phyloP scores from a whole-genome alignment of 441 rosid genomes.

The Eutrema salsugineum region DNA sequence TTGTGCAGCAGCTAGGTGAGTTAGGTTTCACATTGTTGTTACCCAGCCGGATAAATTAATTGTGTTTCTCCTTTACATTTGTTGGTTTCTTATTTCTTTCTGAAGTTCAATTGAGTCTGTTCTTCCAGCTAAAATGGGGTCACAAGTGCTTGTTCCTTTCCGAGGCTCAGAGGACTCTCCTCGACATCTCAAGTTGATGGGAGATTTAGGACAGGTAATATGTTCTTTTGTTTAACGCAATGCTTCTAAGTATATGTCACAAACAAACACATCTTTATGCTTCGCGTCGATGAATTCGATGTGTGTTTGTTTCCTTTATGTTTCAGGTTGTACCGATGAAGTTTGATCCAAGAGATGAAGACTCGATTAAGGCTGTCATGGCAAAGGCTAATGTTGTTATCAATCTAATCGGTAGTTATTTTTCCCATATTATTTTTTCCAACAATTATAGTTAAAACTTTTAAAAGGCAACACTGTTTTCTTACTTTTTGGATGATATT shows the following conservation, averaged over 20 bases:
- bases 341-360: slow-evolving; percentile 86
- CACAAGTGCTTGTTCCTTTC: slow-evolving; percentile 97
- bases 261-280: not conserved
- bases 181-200: slow-evolving; percentile 99
- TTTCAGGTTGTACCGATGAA: slow-evolving; percentile 95
- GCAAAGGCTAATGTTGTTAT: slow-evolving; percentile 98
- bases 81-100: not conserved
- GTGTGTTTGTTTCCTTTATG: not conserved
- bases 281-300: not conserved
- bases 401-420: slow-evolving; percentile 79
- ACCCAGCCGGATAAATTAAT: not conserved
- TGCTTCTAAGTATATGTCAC: not conserved
- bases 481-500: not conserved
- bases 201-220: slow-evolving; percentile 97
- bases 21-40: slow-evolving; percentile 9
- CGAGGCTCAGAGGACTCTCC: slow-evolving; percentile 91
- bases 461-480: not conserved
- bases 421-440: not conserved
- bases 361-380: slow-evolving; percentile 95
- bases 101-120: not conserved
- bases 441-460: not conserved
- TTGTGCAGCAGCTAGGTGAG: slow-evolving; percentile 99
- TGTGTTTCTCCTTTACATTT: slow-evolving; percentile 8
- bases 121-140: slow-evolving; percentile 91
- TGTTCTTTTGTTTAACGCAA: not conserved